Conservation (phyloP, 1,139 yeast genomes). For the Martiniozyma asiatica region DNA sequence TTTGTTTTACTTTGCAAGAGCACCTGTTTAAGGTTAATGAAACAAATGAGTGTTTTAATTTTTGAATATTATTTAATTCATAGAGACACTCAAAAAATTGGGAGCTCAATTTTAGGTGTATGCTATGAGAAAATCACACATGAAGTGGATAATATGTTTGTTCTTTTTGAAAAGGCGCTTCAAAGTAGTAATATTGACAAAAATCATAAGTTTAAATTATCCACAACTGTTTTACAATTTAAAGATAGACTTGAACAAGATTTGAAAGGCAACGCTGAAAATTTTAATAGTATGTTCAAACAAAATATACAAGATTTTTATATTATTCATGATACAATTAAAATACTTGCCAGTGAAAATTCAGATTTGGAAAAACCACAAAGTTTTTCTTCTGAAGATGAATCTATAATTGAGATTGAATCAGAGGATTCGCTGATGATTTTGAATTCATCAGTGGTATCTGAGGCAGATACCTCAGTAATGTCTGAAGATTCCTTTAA, state of each 20-base stretch:
- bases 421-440: no score
- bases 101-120: conserved; percentile 10
- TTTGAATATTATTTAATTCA: conserved; percentile 19
- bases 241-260: conserved; percentile 14
- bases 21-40: conserved; percentile 14
- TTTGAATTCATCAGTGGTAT: neutral
- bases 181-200: conserved; percentile 6
- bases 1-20: conserved; percentile 15
- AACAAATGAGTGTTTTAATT: conserved; percentile 15
- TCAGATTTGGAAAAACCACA: neutral
- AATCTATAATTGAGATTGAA: conserved; percentile 1
- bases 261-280: conserved; percentile 13
- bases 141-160: conserved; percentile 11
- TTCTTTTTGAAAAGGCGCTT: conserved; percentile 7
- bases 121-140: conserved; percentile 14
- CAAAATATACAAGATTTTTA: conserved; percentile 19
- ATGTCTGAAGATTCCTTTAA: conserved; percentile 3
- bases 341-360: conserved; percentile 10
- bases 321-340: conserved; percentile 17
- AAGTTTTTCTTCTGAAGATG: neutral
- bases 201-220: conserved; percentile 9
- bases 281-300: conserved; percentile 14
- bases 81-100: conserved; percentile 6
- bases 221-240: conserved; percentile 9
- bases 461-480: conserved; percentile 7